phyloP scores from a whole-genome alignment of 2,329 filamentous ascomycete genomes.

The Torrubiellomyces zombiae region DNA sequence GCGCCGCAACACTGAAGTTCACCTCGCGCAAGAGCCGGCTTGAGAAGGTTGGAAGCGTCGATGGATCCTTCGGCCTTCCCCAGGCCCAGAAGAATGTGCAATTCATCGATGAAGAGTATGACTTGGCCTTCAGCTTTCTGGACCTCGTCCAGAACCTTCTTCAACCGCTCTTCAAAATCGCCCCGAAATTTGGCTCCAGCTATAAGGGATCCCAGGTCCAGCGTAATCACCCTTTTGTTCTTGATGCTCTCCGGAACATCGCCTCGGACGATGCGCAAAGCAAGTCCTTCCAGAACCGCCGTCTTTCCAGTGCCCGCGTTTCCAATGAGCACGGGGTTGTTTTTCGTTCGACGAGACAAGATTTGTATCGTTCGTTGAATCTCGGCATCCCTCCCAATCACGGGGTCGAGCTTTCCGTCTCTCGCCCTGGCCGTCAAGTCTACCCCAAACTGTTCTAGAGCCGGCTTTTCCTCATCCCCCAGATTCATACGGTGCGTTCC shows the following conservation, averaged over 20 bases:
- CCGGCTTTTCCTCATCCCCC: slow-evolving; percentile 62
- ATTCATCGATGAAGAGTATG: slow-evolving; percentile 88
- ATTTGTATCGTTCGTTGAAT: slow-evolving; percentile 93
- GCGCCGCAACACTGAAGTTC: slow-evolving; percentile 92
- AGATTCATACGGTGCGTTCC: slow-evolving; percentile 91
- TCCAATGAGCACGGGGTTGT: slow-evolving; percentile 89
- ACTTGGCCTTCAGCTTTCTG: slow-evolving; percentile 77
- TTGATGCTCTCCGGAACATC: slow-evolving; percentile 95
- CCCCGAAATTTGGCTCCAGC: slow-evolving; percentile 91
- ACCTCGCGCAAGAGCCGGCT: slow-evolving; percentile 81
- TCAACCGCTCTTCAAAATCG: slow-evolving; percentile 89
- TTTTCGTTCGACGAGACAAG: slow-evolving; percentile 81
- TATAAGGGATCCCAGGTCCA: slow-evolving; percentile 85
- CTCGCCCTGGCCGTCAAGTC: slow-evolving; percentile 75
- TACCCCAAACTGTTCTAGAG: slow-evolving; percentile 78
- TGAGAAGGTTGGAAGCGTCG: slow-evolving; percentile 86
- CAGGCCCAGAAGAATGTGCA: slow-evolving; percentile 79
- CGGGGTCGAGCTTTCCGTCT: slow-evolving; percentile 83
- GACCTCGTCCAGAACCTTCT: slow-evolving; percentile 81
- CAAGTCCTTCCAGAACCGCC: slow-evolving; percentile 78
- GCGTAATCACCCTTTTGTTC: slow-evolving; percentile 72
- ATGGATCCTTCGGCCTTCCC: slow-evolving; percentile 94
- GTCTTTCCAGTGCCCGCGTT: slow-evolving; percentile 87
- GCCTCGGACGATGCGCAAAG: slow-evolving; percentile 74
- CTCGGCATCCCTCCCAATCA: slow-evolving; percentile 82